Conservation (phyloP, 345 rosid species). For the Populus nigra region DNA sequence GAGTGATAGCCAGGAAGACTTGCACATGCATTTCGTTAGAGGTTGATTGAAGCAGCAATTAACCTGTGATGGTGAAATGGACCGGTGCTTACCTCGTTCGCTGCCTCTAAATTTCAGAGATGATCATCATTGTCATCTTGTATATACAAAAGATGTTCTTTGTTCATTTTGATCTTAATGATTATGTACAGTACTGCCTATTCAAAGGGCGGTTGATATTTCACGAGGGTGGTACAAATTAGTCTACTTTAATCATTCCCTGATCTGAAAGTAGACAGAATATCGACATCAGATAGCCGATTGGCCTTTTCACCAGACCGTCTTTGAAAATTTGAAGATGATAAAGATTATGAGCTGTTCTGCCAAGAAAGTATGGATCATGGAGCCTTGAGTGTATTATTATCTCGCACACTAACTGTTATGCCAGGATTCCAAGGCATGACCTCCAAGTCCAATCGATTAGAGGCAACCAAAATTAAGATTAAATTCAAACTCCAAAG, state of each 20-base stretch:
- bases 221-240: not conserved
- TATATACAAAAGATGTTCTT: not conserved
- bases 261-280: not conserved
- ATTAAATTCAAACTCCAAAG: too few species aligned
- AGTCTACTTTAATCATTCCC: not conserved
- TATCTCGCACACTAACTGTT: too few species aligned
- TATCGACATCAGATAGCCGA: not conserved
- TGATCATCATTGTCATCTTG: not conserved
- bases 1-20: not conserved
- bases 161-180: not conserved
- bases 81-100: not conserved
- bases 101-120: not conserved
- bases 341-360: too few species aligned
- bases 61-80: not conserved
- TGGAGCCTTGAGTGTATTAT: too few species aligned
- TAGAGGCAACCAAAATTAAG: too few species aligned
- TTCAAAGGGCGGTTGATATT: not conserved
- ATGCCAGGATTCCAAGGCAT: too few species aligned
- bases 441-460: too few species aligned
- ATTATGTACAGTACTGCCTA: not conserved
- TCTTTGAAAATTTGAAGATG: too few species aligned
- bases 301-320: too few species aligned
- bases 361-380: too few species aligned
- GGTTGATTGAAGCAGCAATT: not conserved
- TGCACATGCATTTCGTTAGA: not conserved